A percentile compares a stretch with the other conserved stretches of the same genome.
Evolutionary conservation across 495 filamentous ascomycete genomes (phyloP).

Genomic region (Penicillium turbatum): DNA sequence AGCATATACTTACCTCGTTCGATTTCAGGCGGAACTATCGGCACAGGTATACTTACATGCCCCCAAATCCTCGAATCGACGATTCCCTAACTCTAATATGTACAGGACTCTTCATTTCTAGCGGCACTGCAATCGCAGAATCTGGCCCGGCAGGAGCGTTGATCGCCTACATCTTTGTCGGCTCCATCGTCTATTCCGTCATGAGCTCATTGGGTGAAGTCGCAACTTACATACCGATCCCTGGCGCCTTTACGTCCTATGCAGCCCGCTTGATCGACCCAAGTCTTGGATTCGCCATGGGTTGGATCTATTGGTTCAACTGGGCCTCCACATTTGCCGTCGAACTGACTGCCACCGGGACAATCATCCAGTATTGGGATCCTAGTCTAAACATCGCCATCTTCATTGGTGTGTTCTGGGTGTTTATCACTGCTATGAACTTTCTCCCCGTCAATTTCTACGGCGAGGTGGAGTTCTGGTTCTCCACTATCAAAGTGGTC

Average conservation of each 20-base stretch:
- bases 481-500: constrained; percentile 56
- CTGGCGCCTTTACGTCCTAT: constrained; percentile 67
- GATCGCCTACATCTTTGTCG: constrained; percentile 57
- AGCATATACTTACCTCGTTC: constrained; percentile 48
- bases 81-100: constrained; percentile 3
- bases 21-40: constrained; percentile 66
- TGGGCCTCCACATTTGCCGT: constrained; percentile 60
- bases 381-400: constrained; percentile 52
- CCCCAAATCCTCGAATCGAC: neutral
- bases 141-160: constrained; percentile 61
- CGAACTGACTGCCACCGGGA: constrained; percentile 62
- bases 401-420: constrained; percentile 65
- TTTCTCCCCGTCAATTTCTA: constrained; percentile 49
- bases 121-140: constrained; percentile 56
- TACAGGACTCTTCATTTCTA: constrained; percentile 59
- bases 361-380: constrained; percentile 69
- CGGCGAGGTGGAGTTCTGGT: constrained; percentile 59
- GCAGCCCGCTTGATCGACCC: constrained; percentile 63
- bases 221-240: constrained; percentile 66
- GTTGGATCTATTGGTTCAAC: constrained; percentile 64
- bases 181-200: constrained; percentile 52
- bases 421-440: constrained; percentile 58
- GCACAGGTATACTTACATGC: constrained; percentile 48
- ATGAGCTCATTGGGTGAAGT: constrained; percentile 58
- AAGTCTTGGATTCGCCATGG: constrained; percentile 67